These are phyloP conservation scores for Candida hungchunana DNA, from an alignment of 805 yeast genomes.

Conservation along the genomic window DNA sequence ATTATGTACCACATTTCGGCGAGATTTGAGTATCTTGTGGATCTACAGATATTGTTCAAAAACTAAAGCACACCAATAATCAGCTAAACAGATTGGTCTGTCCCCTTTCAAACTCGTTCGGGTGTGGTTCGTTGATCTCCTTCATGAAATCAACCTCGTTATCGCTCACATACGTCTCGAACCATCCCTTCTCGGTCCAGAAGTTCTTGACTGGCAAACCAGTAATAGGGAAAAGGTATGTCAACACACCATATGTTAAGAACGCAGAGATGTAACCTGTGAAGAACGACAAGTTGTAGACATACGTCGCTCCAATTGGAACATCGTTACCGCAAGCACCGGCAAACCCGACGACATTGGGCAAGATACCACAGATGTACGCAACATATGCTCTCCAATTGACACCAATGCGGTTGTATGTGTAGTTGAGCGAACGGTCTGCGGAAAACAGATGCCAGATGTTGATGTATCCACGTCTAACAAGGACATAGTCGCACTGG, in stretches of 20 bases:
- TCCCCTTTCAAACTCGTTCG: slow-evolving; percentile 15
- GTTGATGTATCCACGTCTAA: slow-evolving; percentile 68
- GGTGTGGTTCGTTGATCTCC: slow-evolving; percentile 20
- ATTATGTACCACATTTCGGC: no score
- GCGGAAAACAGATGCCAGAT: slow-evolving; percentile 62
- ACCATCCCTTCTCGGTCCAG: slow-evolving; percentile 49
- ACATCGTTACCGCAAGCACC: slow-evolving; percentile 75
- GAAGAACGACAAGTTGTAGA: slow-evolving; percentile 72
- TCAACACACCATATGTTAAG: slow-evolving; percentile 47
- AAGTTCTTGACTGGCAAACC: slow-evolving; percentile 39
- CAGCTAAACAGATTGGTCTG: neutral
- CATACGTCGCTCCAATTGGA: slow-evolving; percentile 72
- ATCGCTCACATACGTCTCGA: slow-evolving; percentile 25
- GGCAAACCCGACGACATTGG: slow-evolving; percentile 84
- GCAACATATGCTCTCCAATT: slow-evolving; percentile 86
- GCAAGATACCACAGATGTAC: slow-evolving; percentile 73
- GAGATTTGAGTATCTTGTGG: no score
- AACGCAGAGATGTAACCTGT: slow-evolving; percentile 66
- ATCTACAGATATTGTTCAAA: no score
- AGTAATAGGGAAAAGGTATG: slow-evolving; percentile 47
- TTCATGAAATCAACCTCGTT: slow-evolving; percentile 14
- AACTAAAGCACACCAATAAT: no score
- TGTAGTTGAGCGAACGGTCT: slow-evolving; percentile 42
- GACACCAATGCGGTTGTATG: slow-evolving; percentile 58
- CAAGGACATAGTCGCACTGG: slow-evolving; percentile 61